Evolutionary conservation across 768 basidiomycete species (phyloP), one percentile per base, ranked within the genome.

Genomic region (Rhizopogon salebrosus): DNA sequence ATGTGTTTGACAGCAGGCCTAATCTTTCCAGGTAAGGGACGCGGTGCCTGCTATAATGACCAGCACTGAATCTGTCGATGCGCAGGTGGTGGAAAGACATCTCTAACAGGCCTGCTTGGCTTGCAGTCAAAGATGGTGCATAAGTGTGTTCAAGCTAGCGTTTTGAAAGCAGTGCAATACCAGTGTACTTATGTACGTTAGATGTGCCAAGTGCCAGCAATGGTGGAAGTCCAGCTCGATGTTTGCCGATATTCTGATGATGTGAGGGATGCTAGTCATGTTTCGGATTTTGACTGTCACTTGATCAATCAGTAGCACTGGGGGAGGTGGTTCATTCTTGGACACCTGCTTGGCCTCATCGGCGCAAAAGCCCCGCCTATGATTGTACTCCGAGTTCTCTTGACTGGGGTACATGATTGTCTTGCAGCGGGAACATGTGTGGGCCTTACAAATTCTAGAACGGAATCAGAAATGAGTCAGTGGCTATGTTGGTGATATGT

Each of bases 81-180:
- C 18, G 31, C 34, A 75, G 79, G 69, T 83, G 82, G 81, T 82
- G 74, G 73, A 73, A 75, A 35, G 79, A 76, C 0, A 65, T 83
- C 45, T 63, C 55, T 2, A 67, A 64, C 27, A 72, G 80, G 53
- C 64, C 71, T 9, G 57, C 79, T 14, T 83, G 81, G 80, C 55
- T 61, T 18, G 70, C 73, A 1, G 72, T 78, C 45, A 74, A 77
- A 62, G 64, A 70, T 11, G 72, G 72, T 1, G 64, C 56, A n/a
- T 56, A 46, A 41, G 3, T 3, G 6, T 0, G 18, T 43, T 20
- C 27, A 31, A 29, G 18, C 18, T 24, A 20, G 14, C 7, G 27
- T 9, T 11, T 10, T 9, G 16, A n/a, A 42, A 26, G 24, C 3
- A 45, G 27, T 20, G 18, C 3, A 27, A 26, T 42, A 13, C 13